Conservation (phyloP, 2,329 filamentous ascomycete species). For the Pseudogymnoascus sp. region DNA sequence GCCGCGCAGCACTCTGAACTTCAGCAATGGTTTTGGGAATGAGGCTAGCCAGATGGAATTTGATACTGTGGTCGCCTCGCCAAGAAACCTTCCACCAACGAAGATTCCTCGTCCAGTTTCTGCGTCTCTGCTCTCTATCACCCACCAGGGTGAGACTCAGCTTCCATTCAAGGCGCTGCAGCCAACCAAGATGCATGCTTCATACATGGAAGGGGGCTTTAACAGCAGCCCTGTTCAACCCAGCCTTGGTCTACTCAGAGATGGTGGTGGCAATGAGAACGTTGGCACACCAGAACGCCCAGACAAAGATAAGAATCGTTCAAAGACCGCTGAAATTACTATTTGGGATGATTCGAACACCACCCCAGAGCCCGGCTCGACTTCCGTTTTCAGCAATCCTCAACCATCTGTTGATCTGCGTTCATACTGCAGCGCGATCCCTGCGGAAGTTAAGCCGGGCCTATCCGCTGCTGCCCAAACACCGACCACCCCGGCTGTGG, state of each 20-base stretch:
- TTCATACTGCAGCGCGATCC: not conserved
- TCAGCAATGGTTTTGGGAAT: not conserved
- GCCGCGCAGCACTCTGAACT: not conserved
- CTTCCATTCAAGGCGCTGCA: not conserved
- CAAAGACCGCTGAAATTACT: not conserved
- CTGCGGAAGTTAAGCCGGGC: not conserved
- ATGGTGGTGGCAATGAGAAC: not conserved
- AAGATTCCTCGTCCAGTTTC: not conserved
- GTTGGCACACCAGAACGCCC: not conserved
- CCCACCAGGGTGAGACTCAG: not conserved
- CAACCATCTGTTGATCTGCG: not conserved
- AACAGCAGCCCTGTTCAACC: not conserved
- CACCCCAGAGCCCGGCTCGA: not conserved
- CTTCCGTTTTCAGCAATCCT: not conserved
- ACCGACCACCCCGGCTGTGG: not conserved
- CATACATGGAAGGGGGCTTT: not conserved
- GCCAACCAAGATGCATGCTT: not conserved
- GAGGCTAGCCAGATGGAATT: not conserved
- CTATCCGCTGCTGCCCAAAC: not conserved
- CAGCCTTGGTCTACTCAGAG: not conserved
- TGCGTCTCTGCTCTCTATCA: not conserved
- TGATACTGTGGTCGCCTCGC: not conserved
- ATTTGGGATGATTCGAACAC: not conserved
- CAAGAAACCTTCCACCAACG: not conserved
- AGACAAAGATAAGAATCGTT: not conserved